Evolutionary conservation across 495 filamentous ascomycete species (phyloP), one percentile per base, ranked within the genome.

Genomic region (Penicillium argentinense): DNA sequence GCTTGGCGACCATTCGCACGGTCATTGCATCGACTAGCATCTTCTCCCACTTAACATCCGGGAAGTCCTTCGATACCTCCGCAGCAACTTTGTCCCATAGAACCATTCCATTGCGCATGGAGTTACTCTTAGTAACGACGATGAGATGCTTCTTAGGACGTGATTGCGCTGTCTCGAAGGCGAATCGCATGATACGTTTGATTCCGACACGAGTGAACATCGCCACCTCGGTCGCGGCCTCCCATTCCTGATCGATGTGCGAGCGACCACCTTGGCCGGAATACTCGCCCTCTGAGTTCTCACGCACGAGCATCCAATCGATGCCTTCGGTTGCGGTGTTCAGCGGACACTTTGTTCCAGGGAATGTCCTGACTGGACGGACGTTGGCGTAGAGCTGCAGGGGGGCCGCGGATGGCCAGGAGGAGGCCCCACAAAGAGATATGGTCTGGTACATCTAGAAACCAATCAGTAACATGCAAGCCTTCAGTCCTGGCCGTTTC

Each of bases 21-120:
- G 75, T 78, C 74, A 77, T 77, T 1, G 75, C 74, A 54, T 78
- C 75, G 13, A 78, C 75, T 4, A 77, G 57, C 72, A 76, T 76
- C 39, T 75, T 78, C 39, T 77, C 75, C 53, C 62, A 62, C 5
- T 57, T 57, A 1, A 77, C 73, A 42, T 77, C 71, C 4, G 73
- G 72, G 40, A 69, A 78, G 3, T 76, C 69, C 50, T 56, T 54
- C 0, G 69, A 60, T 4, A 76, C 66, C 9, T 44, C 42, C 4
- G 49, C 43, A 0, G 74, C 74, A 16, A 77, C 48, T 42, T 70
- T 58, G 52, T 78, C 75, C 75, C 75, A 78, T 1, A 76, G 49
- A 1, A 78, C 75, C 67, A 78, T 65, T 0, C 75, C 75, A 42
- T 74, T 72, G 8, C 73, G 54, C 62, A 75, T 69, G 3, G 75